Evolutionary conservation across 2,329 filamentous ascomycete genomes (phyloP).

Genomic region (Myotisia sp.): DNA sequence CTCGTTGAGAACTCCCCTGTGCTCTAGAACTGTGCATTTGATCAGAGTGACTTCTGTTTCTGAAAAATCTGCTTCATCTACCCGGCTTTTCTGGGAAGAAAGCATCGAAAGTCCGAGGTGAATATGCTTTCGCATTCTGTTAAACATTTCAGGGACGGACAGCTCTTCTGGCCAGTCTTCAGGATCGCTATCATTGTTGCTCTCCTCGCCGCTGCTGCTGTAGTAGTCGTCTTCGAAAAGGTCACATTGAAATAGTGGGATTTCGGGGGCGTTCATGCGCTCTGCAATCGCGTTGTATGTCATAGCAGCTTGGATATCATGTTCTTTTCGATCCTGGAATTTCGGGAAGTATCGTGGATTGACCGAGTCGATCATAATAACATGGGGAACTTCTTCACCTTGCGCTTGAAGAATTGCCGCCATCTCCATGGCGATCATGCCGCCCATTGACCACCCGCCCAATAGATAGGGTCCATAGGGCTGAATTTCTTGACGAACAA

Average conservation of each 20-base stretch:
- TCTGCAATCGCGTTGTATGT: slow-evolving; percentile 8
- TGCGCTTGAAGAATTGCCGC: slow-evolving; percentile 11
- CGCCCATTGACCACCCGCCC: slow-evolving; percentile 27
- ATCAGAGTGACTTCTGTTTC: slow-evolving; percentile 5
- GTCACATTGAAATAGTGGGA: slow-evolving; percentile 5
- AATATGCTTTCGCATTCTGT: slow-evolving; percentile 7
- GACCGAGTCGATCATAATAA: slow-evolving; percentile 15
- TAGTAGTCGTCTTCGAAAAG: slow-evolving; percentile 6
- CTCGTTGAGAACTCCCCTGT: slow-evolving; percentile 2
- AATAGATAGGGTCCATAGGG: slow-evolving; percentile 26
- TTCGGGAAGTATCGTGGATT: slow-evolving; percentile 11
- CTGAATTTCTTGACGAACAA: slow-evolving; percentile 16
- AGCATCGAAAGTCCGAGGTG: slow-evolving; percentile 5
- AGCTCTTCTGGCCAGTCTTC: slow-evolving; percentile 5
- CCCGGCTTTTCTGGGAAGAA: slow-evolving; percentile 1
- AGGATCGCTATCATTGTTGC: slow-evolving; percentile 3
- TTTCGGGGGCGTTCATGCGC: slow-evolving; percentile 7
- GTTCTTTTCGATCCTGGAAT: slow-evolving; percentile 8
- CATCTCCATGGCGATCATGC: slow-evolving; percentile 21
- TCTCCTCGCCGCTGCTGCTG: slow-evolving; percentile 6
- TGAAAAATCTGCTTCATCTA: slow-evolving; percentile 1
- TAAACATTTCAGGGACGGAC: slow-evolving; percentile 5
- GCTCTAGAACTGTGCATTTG: slow-evolving; percentile 5
- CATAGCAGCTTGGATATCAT: slow-evolving; percentile 7
- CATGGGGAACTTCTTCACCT: slow-evolving; percentile 12